Percentiles rank a stretch among this genome's conserved stretches.
These are phyloP conservation scores for Linnemannia exigua DNA, from an alignment of 192 early-diverging fungal genomes.

Conservation along the genomic window DNA sequence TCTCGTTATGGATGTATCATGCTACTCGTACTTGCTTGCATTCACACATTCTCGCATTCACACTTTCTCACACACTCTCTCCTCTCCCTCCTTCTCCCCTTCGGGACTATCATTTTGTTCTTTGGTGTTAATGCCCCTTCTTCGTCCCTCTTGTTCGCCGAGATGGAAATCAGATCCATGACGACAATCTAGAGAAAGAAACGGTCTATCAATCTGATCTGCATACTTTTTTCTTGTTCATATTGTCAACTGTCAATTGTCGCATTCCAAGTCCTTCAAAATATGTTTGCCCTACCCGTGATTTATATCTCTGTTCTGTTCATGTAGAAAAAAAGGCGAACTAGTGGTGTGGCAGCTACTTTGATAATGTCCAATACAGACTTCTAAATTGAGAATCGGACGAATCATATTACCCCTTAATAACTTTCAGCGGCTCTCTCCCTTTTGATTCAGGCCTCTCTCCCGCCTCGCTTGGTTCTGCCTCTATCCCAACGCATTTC, in stretches of 20 bases:
- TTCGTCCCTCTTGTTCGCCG: not conserved
- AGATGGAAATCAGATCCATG: not conserved
- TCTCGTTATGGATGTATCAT: too few species aligned
- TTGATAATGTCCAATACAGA: too few species aligned
- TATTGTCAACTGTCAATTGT: not conserved
- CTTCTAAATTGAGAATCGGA: too few species aligned
- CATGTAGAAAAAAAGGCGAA: too few species aligned
- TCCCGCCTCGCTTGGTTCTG: constrained; percentile 6
- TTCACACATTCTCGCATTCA: too few species aligned
- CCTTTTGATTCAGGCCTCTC: not conserved
- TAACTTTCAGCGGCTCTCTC: not conserved
- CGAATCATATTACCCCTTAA: not conserved
- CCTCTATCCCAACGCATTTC: constrained; percentile 40
- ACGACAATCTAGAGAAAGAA: not conserved
- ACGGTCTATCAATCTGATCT: not conserved
- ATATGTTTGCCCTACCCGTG: too few species aligned
- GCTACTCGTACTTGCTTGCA: too few species aligned
- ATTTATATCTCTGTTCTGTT: too few species aligned
- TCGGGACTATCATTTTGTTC: not conserved
- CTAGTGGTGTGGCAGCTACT: too few species aligned
- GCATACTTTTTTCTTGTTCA: not conserved
- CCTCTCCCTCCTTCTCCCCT: not conserved
- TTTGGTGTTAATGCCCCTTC: not conserved
- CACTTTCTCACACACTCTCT: not conserved
- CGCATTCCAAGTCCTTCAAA: not conserved